Evolutionary conservation across 345 rosid genomes (phyloP), one percentile per base, ranked within the genome.

Genomic region (Fremontodendron californicum): DNA sequence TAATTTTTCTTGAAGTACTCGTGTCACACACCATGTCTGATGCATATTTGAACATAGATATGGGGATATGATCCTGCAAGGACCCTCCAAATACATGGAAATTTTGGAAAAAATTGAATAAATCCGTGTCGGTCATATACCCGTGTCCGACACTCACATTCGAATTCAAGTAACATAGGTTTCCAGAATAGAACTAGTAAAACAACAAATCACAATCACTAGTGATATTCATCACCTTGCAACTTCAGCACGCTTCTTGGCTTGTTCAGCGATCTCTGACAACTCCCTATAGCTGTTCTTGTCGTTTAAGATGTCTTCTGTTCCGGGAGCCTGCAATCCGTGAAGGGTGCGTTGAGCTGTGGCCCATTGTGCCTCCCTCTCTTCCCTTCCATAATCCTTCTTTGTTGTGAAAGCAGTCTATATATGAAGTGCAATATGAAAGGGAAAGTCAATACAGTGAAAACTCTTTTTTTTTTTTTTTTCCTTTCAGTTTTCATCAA

Each of bases 351-450:
- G 65, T 60, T 60, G 65, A 0, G 65, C 65, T 1, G 65, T 60
- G 39, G 65, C 65, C 65, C 65, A 60, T 60, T 60, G 65, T 29
- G 65, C 65, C 18, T 60, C 65, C 65, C 65, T 5, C 39, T 60
- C 65, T 60, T 6, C 65, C 65, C n/a, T 60, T 29, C 65, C 65
- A 29, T 60, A 60, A 29, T 60, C 65, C 65, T 60, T 60, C 65
- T 60, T 60, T 27, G 65, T 60, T 29, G 65, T 60, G 65, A 60
- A 60, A 60, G 37, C 65, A 15, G 65, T 60, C 65, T 60, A 55
- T 55, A 27, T 8, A 55, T 55, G 61, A 55, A n/a, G 39, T 27
- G n/a, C 65, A 60, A 60, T 29, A 12, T 29, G 65, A 29, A 60
- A 15, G 65, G 33, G 62, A 9, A 9, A 1, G 39, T 60, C 6